Evolutionary conservation across 2,329 filamentous ascomycete genomes (phyloP).

Genomic region (Fusarium sp.): DNA sequence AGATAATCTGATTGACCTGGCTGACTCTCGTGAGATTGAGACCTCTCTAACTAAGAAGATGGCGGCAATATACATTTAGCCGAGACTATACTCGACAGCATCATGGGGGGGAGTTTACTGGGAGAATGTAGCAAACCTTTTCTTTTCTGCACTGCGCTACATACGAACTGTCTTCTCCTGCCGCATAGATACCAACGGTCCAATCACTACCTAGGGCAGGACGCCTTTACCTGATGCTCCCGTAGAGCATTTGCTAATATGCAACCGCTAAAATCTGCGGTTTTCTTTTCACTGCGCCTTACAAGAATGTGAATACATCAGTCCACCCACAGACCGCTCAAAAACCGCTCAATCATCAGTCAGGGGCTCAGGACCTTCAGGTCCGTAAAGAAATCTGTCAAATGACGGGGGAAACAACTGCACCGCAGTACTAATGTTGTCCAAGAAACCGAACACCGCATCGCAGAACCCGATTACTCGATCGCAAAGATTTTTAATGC

Average conservation of each 20-base stretch:
- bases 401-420: neutral
- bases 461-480: accelerated
- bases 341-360: too few relatives aligned
- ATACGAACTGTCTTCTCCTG: neutral
- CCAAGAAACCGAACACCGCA: neutral
- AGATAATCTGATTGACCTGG: accelerated
- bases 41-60: accelerated
- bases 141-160: too few relatives aligned
- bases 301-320: too few relatives aligned
- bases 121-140: accelerated
- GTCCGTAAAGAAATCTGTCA: neutral
- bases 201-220: accelerated
- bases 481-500: neutral
- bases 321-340: too few relatives aligned
- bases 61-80: neutral
- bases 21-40: neutral
- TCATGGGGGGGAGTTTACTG: accelerated
- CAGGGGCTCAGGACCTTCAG: accelerated
- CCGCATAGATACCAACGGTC: accelerated
- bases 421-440: neutral
- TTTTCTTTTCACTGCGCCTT: accelerated
- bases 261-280: accelerated
- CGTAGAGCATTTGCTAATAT: accelerated
- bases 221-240: accelerated
- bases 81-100: accelerated